phyloP scores from a whole-genome alignment of 2,329 filamentous ascomycete species.

The Phialemoniopsis sp. region DNA sequence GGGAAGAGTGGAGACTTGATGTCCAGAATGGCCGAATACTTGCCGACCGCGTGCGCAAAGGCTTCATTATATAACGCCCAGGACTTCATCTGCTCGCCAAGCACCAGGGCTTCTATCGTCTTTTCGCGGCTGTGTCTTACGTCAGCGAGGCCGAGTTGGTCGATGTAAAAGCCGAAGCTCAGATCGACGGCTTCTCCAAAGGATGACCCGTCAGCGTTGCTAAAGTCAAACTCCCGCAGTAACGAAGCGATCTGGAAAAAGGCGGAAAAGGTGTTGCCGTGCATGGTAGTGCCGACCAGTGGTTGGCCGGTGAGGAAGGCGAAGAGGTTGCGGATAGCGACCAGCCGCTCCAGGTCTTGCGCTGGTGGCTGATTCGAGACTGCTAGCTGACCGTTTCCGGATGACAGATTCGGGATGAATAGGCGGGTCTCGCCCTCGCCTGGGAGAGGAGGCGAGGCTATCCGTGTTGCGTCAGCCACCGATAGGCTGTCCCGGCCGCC shows the following conservation, averaged over 20 bases:
- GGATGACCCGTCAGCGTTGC: conserved; percentile 48
- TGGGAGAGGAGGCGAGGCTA: conserved; percentile 29
- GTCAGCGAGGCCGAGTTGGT: conserved; percentile 73
- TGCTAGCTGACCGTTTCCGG: conserved; percentile 24
- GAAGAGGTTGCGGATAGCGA: conserved; percentile 61
- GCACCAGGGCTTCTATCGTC: conserved; percentile 82
- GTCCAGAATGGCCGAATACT: conserved; percentile 68
- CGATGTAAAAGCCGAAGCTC: conserved; percentile 71
- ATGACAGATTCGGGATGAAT: conserved; percentile 45
- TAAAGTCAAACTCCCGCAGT: conserved; percentile 55
- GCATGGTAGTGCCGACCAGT: conserved; percentile 51
- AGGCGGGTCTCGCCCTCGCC: conserved; percentile 42
- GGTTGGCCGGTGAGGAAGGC: conserved; percentile 62
- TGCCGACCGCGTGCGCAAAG: conserved; percentile 86
- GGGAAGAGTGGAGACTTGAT: conserved; percentile 66
- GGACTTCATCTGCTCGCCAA: conserved; percentile 83
- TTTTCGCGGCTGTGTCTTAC: conserved; percentile 80
- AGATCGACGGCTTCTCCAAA: conserved; percentile 58
- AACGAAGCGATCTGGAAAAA: conserved; percentile 50
- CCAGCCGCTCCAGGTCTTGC: conserved; percentile 47
- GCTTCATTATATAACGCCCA: conserved; percentile 83
- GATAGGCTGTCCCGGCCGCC: conserved; percentile 41
- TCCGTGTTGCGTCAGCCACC: conserved; percentile 41
- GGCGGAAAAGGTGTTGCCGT: conserved; percentile 48
- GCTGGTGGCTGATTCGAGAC: conserved; percentile 24